phyloP scores from a whole-genome alignment of 2,329 filamentous ascomycete species.

The Macrophomina phaseolina region DNA sequence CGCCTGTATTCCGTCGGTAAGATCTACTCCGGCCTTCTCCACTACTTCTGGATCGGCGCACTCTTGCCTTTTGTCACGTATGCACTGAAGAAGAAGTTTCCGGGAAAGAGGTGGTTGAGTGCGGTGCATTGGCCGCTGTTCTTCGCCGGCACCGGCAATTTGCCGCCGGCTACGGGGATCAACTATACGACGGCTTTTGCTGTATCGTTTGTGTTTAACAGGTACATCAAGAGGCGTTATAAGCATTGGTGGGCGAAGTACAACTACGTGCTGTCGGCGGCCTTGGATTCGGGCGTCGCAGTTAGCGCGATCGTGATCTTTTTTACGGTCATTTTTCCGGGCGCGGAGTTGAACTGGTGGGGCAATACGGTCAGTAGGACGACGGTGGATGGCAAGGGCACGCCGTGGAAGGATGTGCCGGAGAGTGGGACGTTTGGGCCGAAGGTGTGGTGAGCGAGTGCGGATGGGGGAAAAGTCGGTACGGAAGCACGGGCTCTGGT shows the following conservation, averaged over 20 bases:
- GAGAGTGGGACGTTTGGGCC: constrained; percentile 39
- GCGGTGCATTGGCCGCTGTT: constrained; percentile 64
- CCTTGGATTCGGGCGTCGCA: constrained; percentile 43
- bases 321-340: constrained; percentile 41
- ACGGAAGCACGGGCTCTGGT: not conserved
- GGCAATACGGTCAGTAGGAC: constrained; percentile 44
- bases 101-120: constrained; percentile 50
- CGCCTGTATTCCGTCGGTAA: constrained; percentile 55
- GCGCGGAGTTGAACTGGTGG: constrained; percentile 42
- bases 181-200: constrained; percentile 24
- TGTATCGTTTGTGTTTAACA: constrained; percentile 9
- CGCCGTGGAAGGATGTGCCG: constrained; percentile 41
- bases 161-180: constrained; percentile 54
- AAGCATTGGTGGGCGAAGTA: constrained; percentile 22
- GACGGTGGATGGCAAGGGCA: constrained; percentile 43
- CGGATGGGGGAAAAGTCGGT: too few species aligned
- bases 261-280: constrained; percentile 35
- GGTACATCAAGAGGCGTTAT: not conserved
- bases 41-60: constrained; percentile 60
- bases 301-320: constrained; percentile 42
- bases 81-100: constrained; percentile 56
- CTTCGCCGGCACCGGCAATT: constrained; percentile 64
- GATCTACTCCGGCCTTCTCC: constrained; percentile 55
- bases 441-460: constrained; percentile 2
- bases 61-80: constrained; percentile 60